phyloP scores from a whole-genome alignment of 2,329 filamentous ascomycete genomes.

The Ophiostoma ulmi region DNA sequence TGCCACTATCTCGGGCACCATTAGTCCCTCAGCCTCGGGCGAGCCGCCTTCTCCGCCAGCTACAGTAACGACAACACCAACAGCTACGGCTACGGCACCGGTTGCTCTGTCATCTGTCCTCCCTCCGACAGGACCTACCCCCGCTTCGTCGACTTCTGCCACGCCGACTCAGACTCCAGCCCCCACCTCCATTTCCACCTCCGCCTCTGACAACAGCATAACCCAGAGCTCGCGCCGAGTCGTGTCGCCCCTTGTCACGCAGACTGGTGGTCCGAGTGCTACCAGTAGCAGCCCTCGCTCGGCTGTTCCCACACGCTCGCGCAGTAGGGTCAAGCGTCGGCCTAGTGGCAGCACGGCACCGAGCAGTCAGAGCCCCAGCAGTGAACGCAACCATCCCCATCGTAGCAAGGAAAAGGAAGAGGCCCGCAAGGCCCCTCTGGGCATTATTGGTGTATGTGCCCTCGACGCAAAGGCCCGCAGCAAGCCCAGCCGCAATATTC shows the following conservation, averaged over 20 bases:
- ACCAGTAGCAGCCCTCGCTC: conserved; percentile 24
- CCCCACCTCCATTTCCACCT: neutral
- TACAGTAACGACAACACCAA: neutral
- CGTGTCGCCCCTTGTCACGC: conserved; percentile 23
- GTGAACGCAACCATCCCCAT: conserved; percentile 49
- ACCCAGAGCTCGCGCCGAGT: conserved; percentile 15
- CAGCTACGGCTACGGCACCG: neutral
- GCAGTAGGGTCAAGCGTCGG: conserved; percentile 65
- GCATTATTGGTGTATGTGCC: conserved; percentile 86
- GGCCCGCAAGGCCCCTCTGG: conserved; percentile 58
- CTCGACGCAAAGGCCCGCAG: conserved; percentile 92
- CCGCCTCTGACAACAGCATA: conserved; percentile 2
- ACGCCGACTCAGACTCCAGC: neutral
- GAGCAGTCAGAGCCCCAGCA: conserved; percentile 74
- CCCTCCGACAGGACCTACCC: neutral
- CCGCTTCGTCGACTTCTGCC: conserved; percentile 11
- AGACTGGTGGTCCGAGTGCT: conserved; percentile 3
- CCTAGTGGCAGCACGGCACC: conserved; percentile 78
- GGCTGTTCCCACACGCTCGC: conserved; percentile 38
- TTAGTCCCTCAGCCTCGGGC: neutral
- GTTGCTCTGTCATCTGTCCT: conserved; percentile 16
- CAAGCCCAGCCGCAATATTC: conserved; percentile 93
- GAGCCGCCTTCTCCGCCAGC: neutral
- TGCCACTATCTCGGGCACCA: conserved; percentile 24
- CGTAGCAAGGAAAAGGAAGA: conserved; percentile 56